phyloP scores from a whole-genome alignment of 1,284 basidiomycete genomes.

The Malassezia restricta region DNA sequence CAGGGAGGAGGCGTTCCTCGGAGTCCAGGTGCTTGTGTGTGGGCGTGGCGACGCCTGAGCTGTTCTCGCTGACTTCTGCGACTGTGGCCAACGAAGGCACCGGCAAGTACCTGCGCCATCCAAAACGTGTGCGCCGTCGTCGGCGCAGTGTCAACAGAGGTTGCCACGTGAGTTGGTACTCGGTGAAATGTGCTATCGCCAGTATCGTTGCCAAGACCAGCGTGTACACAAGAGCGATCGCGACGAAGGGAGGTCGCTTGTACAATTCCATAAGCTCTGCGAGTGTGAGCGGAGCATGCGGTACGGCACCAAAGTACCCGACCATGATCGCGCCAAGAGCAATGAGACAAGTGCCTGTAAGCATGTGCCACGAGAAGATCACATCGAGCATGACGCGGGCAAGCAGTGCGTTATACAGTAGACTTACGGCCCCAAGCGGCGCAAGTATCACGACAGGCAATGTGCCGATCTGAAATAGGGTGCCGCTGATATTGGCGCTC shows the following conservation, averaged over 20 bases:
- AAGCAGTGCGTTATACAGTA: constrained; percentile 90
- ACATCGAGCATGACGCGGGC: constrained; percentile 75
- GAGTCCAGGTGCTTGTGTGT: constrained; percentile 12
- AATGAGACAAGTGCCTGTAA: constrained; percentile 59
- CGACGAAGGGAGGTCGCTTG: constrained; percentile 65
- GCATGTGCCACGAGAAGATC: constrained; percentile 69
- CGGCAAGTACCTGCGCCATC: constrained; percentile 22
- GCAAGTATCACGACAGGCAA: constrained; percentile 50
- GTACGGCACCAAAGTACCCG: constrained; percentile 79
- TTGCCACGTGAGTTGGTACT: constrained; percentile 40
- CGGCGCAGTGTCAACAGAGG: constrained; percentile 13
- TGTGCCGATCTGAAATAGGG: constrained; percentile 84
- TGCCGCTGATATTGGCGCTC: constrained; percentile 76
- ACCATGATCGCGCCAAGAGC: constrained; percentile 79
- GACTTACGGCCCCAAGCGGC: constrained; percentile 76
- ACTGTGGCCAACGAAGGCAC: constrained; percentile 40
- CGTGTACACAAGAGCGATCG: constrained; percentile 55
- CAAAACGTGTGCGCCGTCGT: constrained; percentile 6
- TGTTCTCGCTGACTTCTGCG: constrained; percentile 41
- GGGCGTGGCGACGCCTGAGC: constrained; percentile 38
- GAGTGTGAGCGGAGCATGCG: constrained; percentile 76
- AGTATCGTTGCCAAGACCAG: constrained; percentile 55
- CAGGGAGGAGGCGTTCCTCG: neutral
- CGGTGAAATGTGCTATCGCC: constrained; percentile 32
- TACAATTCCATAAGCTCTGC: constrained; percentile 74